A percentile compares a stretch with the other conserved stretches of the same genome.
These are phyloP conservation scores for Leccinum boreale DNA, from an alignment of 768 basidiomycete genomes.

Conservation along the genomic window DNA sequence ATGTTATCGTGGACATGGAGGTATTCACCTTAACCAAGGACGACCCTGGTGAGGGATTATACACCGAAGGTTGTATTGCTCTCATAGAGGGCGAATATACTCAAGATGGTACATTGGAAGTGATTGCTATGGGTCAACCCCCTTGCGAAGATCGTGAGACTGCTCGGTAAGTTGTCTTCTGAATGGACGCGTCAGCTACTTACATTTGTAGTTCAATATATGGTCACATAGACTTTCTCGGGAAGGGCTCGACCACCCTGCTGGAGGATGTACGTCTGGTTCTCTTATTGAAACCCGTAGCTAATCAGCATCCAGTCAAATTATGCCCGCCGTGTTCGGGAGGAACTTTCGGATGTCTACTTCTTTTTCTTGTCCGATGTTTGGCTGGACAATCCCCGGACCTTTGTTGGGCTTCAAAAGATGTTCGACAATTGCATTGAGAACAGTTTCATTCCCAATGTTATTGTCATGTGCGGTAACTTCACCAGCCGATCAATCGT, in stretches of 20 bases:
- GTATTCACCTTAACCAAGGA: slow-evolving; percentile 42
- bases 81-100: slow-evolving; percentile 97
- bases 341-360: slow-evolving; percentile 71
- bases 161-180: slow-evolving; percentile 55
- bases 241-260: slow-evolving; percentile 87
- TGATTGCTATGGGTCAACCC: slow-evolving; percentile 95
- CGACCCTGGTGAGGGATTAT: slow-evolving; percentile 91
- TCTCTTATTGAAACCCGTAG: background rate
- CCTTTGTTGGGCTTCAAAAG: slow-evolving; percentile 72
- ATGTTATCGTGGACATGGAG: background rate
- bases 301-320: slow-evolving; percentile 45
- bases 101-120: slow-evolving; percentile 81
- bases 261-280: slow-evolving; percentile 75
- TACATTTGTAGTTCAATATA: slow-evolving; percentile 69
- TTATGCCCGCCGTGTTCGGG: slow-evolving; percentile 57
- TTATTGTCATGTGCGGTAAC: slow-evolving; percentile 93
- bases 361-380: slow-evolving; percentile 96
- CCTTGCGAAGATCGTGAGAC: slow-evolving; percentile 89
- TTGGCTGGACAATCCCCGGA: slow-evolving; percentile 88
- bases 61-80: slow-evolving; percentile 94
- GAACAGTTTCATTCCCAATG: slow-evolving; percentile 80
- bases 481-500: slow-evolving; percentile 83
- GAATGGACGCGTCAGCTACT: slow-evolving; percentile 1
- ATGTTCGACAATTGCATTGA: slow-evolving; percentile 91
- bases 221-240: slow-evolving; percentile 95